Evolutionary conservation across 1,284 basidiomycete species (phyloP), one percentile per base, ranked within the genome.

Genomic region (Mycosarcoma maydis): DNA sequence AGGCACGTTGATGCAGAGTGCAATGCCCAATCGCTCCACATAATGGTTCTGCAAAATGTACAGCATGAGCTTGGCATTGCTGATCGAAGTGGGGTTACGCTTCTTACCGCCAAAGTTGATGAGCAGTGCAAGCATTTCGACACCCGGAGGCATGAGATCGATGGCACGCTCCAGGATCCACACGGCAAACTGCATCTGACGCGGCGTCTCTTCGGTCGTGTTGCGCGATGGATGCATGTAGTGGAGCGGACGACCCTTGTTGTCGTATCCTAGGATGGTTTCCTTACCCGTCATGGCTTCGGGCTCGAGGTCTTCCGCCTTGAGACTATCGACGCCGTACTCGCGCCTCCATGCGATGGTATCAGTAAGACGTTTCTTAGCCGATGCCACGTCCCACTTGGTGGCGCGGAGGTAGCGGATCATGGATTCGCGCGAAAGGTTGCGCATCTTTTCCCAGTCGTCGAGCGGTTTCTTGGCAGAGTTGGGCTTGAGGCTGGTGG

Each of bases 241-340:
- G 46, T 83, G 72, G 14, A 83, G 73, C 3, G 83, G 83, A 30
- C 83, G 65, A 26, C 73, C 75, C n/a, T 77, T 65, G 37, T 77
- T 74, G 68, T 84, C 83, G 66, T 75, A 83, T 22, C 82, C 82
- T 17, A 82, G 60, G 14, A 81, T 65, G 30, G 81, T 77, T 47
- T 83, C 81, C 62, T 84, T 84, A 19, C 83, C 83, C 13, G 80
- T 83, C 72, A 75, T 75, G 26, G 80, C 81, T 69, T 83, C 77
- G 3, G 47, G 56, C 37, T 71, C 72, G 36, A 81, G 59, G 24
- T 80, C 64, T 20, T 75, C 66, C 26, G 78, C 55, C 5, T 69
- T 59, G 66, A 83, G 73, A 9, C 52, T 51, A 45, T 84, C 83
- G 27, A 83, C 80, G 41, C 75, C 68, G 62, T 77, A 83, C 62